Evolutionary conservation across 78 protist genomes (phyloP).

Genomic region (Capsaspora owczarzaki): DNA sequence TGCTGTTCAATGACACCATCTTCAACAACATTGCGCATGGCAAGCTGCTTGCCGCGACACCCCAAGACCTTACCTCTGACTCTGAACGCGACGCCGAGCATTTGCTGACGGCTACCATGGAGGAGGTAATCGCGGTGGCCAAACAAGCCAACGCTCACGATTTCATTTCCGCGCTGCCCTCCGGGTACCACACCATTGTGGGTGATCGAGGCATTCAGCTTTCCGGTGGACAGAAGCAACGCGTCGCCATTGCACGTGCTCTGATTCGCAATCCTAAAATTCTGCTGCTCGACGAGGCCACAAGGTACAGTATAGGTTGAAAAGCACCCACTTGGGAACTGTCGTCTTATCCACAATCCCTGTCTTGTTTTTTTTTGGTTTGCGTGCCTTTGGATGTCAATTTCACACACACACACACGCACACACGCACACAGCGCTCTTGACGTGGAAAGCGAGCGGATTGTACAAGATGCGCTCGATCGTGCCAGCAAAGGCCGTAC

Average conservation of each 20-base stretch:
- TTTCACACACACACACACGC: conserved; percentile 48
- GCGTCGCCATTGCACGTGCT: conserved; percentile 85
- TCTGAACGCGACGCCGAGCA: too few relatives aligned
- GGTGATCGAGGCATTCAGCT: conserved; percentile 75
- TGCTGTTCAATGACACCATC: conserved; percentile 55
- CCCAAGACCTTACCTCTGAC: too few relatives aligned
- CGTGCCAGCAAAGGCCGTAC: conserved; percentile 52
- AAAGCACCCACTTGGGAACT: too few relatives aligned
- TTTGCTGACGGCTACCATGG: conserved; percentile 19
- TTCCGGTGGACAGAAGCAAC: conserved; percentile 87
- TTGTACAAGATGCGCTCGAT: conserved; percentile 63
- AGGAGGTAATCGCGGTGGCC: conserved; percentile 44
- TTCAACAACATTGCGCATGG: conserved; percentile 72
- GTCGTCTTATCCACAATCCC: too few relatives aligned
- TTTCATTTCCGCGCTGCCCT: conserved; percentile 50
- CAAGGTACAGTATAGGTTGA: too few relatives aligned
- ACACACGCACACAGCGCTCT: conserved; percentile 68
- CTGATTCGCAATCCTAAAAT: conserved; percentile 73
- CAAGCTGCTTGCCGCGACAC: conserved; percentile 18
- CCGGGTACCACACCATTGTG: conserved; percentile 49
- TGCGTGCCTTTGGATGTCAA: conserved; percentile 20
- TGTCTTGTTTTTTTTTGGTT: neutral
- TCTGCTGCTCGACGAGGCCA: conserved; percentile 86
- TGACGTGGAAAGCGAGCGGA: conserved; percentile 74
- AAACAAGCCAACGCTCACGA: conserved; percentile 61